Evolutionary conservation across 2,329 filamentous ascomycete species (phyloP).

Genomic region (Pseudocercospora vitis): DNA sequence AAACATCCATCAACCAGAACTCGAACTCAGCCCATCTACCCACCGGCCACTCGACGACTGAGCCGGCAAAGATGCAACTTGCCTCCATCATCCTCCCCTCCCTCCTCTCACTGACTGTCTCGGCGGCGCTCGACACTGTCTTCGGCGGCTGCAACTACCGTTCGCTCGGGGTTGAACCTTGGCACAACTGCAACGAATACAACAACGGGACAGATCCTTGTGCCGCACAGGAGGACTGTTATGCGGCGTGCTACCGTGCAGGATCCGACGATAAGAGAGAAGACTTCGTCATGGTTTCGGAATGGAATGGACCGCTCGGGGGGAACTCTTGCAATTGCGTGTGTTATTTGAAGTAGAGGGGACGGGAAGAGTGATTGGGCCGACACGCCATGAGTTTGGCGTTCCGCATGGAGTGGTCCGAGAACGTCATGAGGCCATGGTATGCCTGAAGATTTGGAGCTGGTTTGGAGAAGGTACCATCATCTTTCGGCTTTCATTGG

Average conservation of each 20-base stretch:
- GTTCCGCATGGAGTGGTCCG: too few relatives aligned
- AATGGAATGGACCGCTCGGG: not conserved
- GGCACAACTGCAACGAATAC: constrained; percentile 8
- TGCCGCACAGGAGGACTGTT: not conserved
- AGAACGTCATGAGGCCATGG: too few relatives aligned
- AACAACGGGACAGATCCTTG: constrained; percentile 7
- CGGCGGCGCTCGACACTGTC: not conserved
- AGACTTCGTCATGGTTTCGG: constrained; percentile 2
- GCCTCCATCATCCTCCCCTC: not conserved
- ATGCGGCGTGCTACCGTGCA: not conserved
- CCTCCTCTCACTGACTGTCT: not conserved
- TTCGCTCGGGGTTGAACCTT: not conserved
- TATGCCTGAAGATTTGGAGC: too few relatives aligned
- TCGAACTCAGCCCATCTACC: too few relatives aligned
- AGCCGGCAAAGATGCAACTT: too few relatives aligned
- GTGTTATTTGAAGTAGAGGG: constrained; percentile 4
- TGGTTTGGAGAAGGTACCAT: too few relatives aligned
- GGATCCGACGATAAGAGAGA: constrained; percentile 9
- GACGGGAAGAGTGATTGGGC: too few relatives aligned
- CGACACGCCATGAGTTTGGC: too few relatives aligned
- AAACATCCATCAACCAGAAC: too few relatives aligned
- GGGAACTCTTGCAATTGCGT: constrained; percentile 9
- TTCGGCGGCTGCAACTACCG: constrained; percentile 4
- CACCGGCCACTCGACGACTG: too few relatives aligned
- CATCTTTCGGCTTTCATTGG: too few relatives aligned